Conservation (phyloP, 805 yeast species). For the Millerago galiae region DNA sequence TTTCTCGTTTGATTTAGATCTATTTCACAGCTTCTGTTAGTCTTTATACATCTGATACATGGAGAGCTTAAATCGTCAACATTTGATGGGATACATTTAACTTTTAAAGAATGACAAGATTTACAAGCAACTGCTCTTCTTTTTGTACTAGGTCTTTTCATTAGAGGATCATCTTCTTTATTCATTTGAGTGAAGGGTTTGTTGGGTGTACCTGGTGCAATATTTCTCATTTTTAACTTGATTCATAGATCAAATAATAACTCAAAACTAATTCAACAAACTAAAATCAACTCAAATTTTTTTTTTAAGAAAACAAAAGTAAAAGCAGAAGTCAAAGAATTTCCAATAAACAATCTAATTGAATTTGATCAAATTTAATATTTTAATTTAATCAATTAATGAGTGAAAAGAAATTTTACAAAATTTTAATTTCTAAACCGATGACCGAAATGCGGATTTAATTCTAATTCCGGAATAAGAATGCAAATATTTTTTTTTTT, state of each 20-base stretch:
- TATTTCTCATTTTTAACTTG: background rate
- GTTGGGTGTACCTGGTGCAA: background rate
- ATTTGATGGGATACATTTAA: constrained; percentile 74
- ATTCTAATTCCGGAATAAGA: too few relatives aligned
- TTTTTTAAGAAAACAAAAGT: background rate
- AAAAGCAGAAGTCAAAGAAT: background rate
- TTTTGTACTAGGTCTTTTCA: constrained; percentile 6
- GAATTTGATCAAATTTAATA: too few relatives aligned
- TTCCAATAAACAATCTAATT: too few relatives aligned
- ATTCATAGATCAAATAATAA: too few relatives aligned
- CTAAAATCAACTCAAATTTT: too few relatives aligned
- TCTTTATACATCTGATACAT: constrained; percentile 67
- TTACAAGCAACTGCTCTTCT: constrained; percentile 51
- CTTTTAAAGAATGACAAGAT: constrained; percentile 78
- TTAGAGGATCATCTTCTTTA: background rate
- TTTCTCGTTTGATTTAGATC: constrained; percentile 57
- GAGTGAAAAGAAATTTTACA: too few relatives aligned
- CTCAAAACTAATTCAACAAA: too few relatives aligned
- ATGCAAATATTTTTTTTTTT: background rate
- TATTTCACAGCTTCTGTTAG: constrained; percentile 58
- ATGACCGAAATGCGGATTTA: too few relatives aligned
- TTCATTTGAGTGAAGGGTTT: background rate
- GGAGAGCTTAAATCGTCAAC: constrained; percentile 50
- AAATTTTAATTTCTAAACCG: too few relatives aligned
- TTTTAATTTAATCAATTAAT: too few relatives aligned